Base-by-base conservation (phyloP, 106 monocot species). In the Triglochin maritima region DNA sequence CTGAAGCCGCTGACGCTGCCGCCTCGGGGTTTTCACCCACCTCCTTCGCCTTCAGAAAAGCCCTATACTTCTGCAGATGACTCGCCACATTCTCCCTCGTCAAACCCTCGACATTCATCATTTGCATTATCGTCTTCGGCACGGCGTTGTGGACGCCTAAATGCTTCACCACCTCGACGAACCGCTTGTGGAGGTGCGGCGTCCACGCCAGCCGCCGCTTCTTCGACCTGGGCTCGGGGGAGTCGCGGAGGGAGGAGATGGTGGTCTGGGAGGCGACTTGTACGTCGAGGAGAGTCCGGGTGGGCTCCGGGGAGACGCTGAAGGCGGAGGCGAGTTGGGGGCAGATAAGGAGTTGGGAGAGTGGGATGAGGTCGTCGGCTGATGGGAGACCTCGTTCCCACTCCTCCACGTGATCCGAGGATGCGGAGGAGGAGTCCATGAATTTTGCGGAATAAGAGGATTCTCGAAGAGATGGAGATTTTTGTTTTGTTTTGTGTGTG, bases 341-440 rank as follows among this genome's bases (percentile, higher is more conserved):
- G 7, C 86, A 73, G 63, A 89, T 65, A 71, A 89, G 49, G 7
- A 66, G 59, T 71, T 83, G 86, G 7, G 78, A 71, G 2, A 90
- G 69, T 4, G 86, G 84, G 59, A 69, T 76, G 12, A 86, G 79
- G 13, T 86, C 81, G 47, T 83, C 80, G 60, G 52, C 70, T 5
- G 61, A 44, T 3, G 86, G 90, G 57, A 90, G 83, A 1, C 83
- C 89, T 49, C 59, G 14, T 71, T 83, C 86, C 89, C 89, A 89
- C 44, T 89, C 89, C 17, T 57, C 6, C 9, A 86, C 89, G 17
- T 79, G 49, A 0, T 73, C 78, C 3, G 61, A 78, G 46, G 53
- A 63, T 29, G 55, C 70, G 17, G 6, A 2, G 7, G 60, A 4
- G 4, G 10, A 4, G 41, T 6, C 60, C 29, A 16, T 41, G 2